These are phyloP conservation scores for Botryotinia convoluta DNA, from an alignment of 2,329 filamentous ascomycete species.

Conservation along the genomic window DNA sequence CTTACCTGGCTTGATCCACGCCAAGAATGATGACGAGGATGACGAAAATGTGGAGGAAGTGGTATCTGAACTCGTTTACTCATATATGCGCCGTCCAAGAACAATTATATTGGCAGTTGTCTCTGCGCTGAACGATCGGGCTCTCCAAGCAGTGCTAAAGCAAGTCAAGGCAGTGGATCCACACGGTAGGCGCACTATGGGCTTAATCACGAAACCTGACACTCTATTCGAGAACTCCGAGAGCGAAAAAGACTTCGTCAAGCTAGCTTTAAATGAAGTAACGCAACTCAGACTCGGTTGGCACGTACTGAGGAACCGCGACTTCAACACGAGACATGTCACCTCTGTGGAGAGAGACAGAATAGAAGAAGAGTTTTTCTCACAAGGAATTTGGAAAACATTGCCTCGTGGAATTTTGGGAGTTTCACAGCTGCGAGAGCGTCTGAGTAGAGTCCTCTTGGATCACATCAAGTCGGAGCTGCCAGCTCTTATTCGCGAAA, in stretches of 20 bases:
- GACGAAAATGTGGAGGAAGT: background rate
- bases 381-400: background rate
- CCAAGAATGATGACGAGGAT: background rate
- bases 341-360: background rate
- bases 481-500: background rate
- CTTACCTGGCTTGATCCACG: background rate
- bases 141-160: background rate
- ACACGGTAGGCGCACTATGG: background rate
- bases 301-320: background rate
- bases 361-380: background rate
- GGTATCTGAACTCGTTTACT: background rate
- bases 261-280: background rate
- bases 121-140: background rate
- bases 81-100: background rate
- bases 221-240: background rate
- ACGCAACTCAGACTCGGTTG: background rate
- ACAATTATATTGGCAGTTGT: background rate
- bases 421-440: background rate
- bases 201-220: background rate
- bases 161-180: background rate
- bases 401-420: background rate
- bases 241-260: background rate
- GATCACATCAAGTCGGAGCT: background rate
- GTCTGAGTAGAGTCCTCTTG: background rate
- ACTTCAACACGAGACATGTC: background rate